Evolutionary conservation across 495 filamentous ascomycete genomes (phyloP).

Genomic region (Neurospora sublineolata): DNA sequence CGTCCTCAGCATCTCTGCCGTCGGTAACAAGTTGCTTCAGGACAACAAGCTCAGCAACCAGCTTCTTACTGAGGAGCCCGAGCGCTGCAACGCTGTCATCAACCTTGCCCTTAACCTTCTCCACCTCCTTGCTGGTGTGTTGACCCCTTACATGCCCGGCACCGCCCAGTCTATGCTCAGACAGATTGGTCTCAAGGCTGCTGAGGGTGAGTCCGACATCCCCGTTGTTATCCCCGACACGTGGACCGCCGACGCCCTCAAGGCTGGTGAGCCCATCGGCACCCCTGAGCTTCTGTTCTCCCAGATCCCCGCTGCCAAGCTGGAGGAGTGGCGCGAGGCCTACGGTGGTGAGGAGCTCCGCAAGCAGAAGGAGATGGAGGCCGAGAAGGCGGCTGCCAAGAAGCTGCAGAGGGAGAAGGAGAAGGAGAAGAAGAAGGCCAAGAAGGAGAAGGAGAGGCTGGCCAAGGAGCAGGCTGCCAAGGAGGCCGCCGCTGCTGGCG

Average conservation of each 20-base stretch:
- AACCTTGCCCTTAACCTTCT: constrained; percentile 73
- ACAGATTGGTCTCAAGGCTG: constrained; percentile 47
- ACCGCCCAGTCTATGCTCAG: constrained; percentile 62
- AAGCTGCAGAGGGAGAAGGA: constrained; percentile 18
- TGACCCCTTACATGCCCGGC: constrained; percentile 75
- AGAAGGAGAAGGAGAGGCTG: constrained; percentile 22
- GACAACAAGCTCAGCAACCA: constrained; percentile 53
- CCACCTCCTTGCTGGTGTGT: constrained; percentile 64
- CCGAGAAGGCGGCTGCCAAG: constrained; percentile 15
- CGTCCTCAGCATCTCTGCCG: constrained; percentile 43
- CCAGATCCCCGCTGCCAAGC: constrained; percentile 42
- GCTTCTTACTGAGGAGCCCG: constrained; percentile 57
- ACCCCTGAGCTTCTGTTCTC: constrained; percentile 74
- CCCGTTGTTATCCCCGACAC: constrained; percentile 58
- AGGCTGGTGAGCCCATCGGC: constrained; percentile 69
- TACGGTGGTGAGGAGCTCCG: constrained; percentile 63
- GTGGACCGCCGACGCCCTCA: constrained; percentile 51
- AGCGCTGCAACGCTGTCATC: constrained; percentile 63
- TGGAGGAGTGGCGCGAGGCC: constrained; percentile 64
- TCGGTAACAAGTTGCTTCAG: constrained; percentile 76
- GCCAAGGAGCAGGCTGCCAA: constrained; percentile 17
- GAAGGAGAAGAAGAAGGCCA: constrained; percentile 19
- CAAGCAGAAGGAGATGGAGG: constrained; percentile 20
- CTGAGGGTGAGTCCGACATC: constrained; percentile 14
- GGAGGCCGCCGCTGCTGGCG: constrained; percentile 9